Base-by-base conservation (phyloP, 2,329 filamentous ascomycete species). In the Fusarium sp. region DNA sequence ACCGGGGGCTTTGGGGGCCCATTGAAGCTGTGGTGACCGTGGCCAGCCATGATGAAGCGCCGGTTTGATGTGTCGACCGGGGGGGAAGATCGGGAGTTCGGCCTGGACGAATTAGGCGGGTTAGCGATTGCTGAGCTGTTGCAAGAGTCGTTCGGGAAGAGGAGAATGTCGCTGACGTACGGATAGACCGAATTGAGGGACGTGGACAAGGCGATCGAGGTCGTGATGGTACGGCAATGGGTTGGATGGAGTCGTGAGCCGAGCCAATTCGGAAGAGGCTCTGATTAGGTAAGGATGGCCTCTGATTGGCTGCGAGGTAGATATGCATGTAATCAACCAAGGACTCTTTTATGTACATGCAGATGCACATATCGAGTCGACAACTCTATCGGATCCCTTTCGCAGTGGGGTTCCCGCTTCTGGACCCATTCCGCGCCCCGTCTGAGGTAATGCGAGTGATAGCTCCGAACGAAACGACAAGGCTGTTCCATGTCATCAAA, bases 1-100 rank as follows among this genome's bases (percentile, higher is more conserved):
- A 84, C 80, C 2, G 84, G 84, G 61, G 84, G 83, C 75, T 82
- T 84, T 15, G 82, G 82, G 43, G 81, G 82, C 12, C 82, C 81
- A 75, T 80, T 81, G 67, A 78, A 77, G 68, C 61, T 73, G 43
- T 74, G 75, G 67, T 71, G 69, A 67, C 76, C 70, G 70, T 68
- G 66, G 63, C 71, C 78, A 69, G 71, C 78, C 77, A 79, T 79
- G 67, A 65, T 75, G 74, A 59, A 70, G 63, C 69, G 57, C 6
- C 25, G 45, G 25, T 47, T 47, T 56, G 63, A 52, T 63, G 58
- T 69, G 35, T 37, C 14, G 33, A 14, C 33, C 33, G 33, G 33
- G 33, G 33, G 33, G 30, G 20, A 33, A 35, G 65, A 64, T 64
- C 61, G 52, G 60, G 30, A 30, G 43, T 63, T 66, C 68, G 59